Conservation (phyloP, 805 yeast species). For the Torulaspora maleeae region DNA sequence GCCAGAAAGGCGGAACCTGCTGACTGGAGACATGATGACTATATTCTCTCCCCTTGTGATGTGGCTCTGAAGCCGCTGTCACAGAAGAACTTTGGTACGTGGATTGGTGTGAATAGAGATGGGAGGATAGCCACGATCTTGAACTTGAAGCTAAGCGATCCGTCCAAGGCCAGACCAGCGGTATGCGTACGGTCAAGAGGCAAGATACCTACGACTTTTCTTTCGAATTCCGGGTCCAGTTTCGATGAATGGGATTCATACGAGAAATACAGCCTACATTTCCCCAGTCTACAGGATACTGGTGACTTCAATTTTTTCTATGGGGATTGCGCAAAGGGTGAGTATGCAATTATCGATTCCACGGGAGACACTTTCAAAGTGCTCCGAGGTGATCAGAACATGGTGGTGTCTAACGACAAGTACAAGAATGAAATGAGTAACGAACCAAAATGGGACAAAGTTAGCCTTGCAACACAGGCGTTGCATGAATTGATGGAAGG, state of each 20-base stretch:
- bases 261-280: slow-evolving; percentile 23
- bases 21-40: slow-evolving; percentile 32
- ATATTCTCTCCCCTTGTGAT: slow-evolving; percentile 66
- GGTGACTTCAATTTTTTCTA: slow-evolving; percentile 37
- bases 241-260: slow-evolving; percentile 29
- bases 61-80: slow-evolving; percentile 39
- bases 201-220: slow-evolving; percentile 39
- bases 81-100: slow-evolving; percentile 60
- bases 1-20: slow-evolving; percentile 67
- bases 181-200: slow-evolving; percentile 40
- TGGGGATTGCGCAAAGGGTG: slow-evolving; percentile 31
- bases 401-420: slow-evolving; percentile 34
- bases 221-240: slow-evolving; percentile 27
- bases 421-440: slow-evolving; percentile 21
- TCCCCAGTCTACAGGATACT: slow-evolving; percentile 20
- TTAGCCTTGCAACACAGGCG: slow-evolving; percentile 47
- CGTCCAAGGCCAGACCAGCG: slow-evolving; percentile 10
- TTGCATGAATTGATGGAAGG: slow-evolving; percentile 35
- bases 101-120: slow-evolving; percentile 69
- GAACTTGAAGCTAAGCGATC: slow-evolving; percentile 56
- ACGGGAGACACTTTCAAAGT: slow-evolving; percentile 31
- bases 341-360: slow-evolving; percentile 30
- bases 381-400: slow-evolving; percentile 18
- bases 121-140: slow-evolving; percentile 70
- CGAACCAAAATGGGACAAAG: slow-evolving; percentile 74